Conservation (phyloP, 345 rosid species). For the Citrus australasica region DNA sequence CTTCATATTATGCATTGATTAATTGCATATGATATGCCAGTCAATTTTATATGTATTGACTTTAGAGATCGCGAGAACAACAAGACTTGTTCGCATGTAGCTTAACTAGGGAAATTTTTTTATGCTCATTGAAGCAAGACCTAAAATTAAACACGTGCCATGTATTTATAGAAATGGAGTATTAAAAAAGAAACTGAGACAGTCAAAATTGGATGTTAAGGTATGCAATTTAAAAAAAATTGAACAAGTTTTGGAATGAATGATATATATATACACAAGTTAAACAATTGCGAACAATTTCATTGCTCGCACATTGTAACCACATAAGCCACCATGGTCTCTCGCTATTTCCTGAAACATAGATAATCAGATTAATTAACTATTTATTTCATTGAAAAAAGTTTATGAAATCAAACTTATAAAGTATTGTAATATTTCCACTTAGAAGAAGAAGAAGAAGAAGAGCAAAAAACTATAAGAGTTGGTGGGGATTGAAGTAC, state of each 20-base stretch:
- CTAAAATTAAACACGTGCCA: neutral
- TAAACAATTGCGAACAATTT: neutral
- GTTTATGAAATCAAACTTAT: neutral
- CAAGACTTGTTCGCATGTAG: neutral
- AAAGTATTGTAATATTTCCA: neutral
- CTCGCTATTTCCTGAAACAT: neutral
- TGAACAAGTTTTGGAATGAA: too few relatives aligned
- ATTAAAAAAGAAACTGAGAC: neutral
- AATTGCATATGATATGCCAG: neutral
- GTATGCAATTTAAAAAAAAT: too few relatives aligned
- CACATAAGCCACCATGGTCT: neutral
- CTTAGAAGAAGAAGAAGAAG: too few relatives aligned
- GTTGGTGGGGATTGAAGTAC: slow-evolving; percentile 9
- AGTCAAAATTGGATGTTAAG: too few relatives aligned
- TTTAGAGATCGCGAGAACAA: too few relatives aligned
- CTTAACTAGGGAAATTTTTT: neutral
- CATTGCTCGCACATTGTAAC: neutral
- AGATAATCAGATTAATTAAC: neutral
- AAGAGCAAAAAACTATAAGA: neutral
- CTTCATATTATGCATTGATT: neutral
- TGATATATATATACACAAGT: too few relatives aligned
- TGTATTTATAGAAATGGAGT: neutral
- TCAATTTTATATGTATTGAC: neutral
- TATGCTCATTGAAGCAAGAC: neutral
- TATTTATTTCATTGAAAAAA: neutral